Base-by-base conservation (phyloP, 1,284 basidiomycete genomes). In the Irpex lacteus region DNA sequence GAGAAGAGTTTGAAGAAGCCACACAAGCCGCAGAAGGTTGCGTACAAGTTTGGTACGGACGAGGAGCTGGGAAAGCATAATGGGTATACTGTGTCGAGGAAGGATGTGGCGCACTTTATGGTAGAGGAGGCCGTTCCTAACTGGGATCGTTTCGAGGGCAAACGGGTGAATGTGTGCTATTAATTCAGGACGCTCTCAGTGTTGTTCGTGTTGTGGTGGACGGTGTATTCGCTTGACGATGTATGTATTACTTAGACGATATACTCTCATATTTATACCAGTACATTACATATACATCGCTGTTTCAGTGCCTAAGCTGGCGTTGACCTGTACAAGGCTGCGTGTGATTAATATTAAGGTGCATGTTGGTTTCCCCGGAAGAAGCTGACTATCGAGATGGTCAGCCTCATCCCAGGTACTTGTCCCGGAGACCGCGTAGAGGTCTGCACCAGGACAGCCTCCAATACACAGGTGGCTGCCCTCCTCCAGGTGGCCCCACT, bases 51-150 rank as follows among this genome's bases (percentile, higher is more conserved):
- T n/a, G 72, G 73, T 4, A 74, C 77, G 34, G 76, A 71, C 0
- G 77, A 67, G 4, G 68, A 83, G 18, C 9, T 32, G 54, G 4
- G 34, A 9, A 65, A 76, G n/a, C 36, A 84, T 0, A 67, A 70
- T 1, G 68, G 68, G 13, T 90, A 82, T 70, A 82, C 80, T n/a
- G 73, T 91, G 7, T 87, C 87, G 47, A 77, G 89, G 69, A 78
- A 77, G 69, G 89, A 91, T 70, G 81, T 86, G 0, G 86, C 82
- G 1, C 86, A 90, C 74, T 90, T 89, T 70, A 70, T 90, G n/a
- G 82, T 79, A 1, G 81, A 88, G 63, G 77, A 75, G 1, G 73
- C 81, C 15, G 44, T 83, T 60, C 73, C 74, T 60, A 70, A 81
- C 11, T 90, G 87, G 88, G 70, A 78, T 7, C 74, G 83, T 57